A percentile compares a stretch with the other conserved stretches of the same genome.
phyloP scores from a whole-genome alignment of 495 filamentous ascomycete genomes.

The Delitschia confertaspora region DNA sequence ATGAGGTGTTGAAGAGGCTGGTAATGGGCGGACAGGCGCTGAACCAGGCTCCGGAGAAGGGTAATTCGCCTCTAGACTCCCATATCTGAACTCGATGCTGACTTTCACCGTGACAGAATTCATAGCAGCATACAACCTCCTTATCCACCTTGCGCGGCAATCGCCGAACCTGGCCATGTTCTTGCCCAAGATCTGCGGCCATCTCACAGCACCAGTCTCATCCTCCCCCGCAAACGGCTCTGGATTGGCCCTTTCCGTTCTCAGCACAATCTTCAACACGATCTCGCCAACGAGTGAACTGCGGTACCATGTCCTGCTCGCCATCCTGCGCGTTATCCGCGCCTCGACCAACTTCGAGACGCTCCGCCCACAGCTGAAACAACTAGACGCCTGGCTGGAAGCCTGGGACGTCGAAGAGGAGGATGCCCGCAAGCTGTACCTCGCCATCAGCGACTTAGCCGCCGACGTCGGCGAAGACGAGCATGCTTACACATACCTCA shows the following conservation, averaged over 20 bases:
- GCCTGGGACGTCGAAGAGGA: constrained; percentile 77
- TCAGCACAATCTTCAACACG: constrained; percentile 96
- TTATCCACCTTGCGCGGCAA: constrained; percentile 84
- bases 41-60: constrained; percentile 81
- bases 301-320: constrained; percentile 80
- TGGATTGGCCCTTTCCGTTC: constrained; percentile 72
- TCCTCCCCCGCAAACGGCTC: constrained; percentile 77
- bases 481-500: constrained; percentile 69
- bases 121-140: constrained; percentile 86
- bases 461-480: constrained; percentile 66
- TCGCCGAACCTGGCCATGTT: constrained; percentile 72
- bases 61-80: constrained; percentile 32
- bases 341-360: constrained; percentile 57
- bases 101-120: constrained; percentile 53
- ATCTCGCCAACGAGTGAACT: constrained; percentile 60
- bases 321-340: constrained; percentile 72
- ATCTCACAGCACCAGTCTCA: constrained; percentile 76
- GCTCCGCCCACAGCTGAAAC: constrained; percentile 67
- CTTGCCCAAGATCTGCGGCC: constrained; percentile 75
- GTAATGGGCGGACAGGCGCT: constrained; percentile 62
- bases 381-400: constrained; percentile 69
- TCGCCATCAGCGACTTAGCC: constrained; percentile 69
- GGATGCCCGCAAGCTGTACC: constrained; percentile 70
- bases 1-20: constrained; percentile 77
- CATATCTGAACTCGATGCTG: background rate